Conservation (phyloP, 148 eudicot species). For the Cornus florida region DNA sequence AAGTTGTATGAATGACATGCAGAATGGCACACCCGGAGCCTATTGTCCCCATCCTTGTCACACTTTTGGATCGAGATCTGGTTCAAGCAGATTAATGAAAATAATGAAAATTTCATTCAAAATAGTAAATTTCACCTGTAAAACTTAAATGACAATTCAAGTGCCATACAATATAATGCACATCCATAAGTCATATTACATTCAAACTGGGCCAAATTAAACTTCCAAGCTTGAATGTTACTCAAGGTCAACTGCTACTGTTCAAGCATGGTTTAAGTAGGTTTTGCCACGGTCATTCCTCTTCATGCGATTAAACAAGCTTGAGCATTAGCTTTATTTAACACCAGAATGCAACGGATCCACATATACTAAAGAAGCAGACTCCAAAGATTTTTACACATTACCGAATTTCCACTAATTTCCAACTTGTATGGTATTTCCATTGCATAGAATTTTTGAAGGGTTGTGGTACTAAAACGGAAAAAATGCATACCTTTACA, state of each 20-base stretch:
- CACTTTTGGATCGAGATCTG: slow-evolving; percentile 97
- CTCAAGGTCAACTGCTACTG: background rate
- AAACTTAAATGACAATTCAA: background rate
- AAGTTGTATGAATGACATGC: slow-evolving; percentile 90
- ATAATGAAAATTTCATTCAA: background rate
- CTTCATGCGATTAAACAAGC: background rate
- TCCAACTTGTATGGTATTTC: too few relatives aligned
- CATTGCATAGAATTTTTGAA: background rate
- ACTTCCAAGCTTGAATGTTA: background rate
- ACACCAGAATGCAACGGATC: background rate
- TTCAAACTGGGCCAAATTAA: background rate
- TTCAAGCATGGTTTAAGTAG: background rate
- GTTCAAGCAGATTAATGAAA: background rate
- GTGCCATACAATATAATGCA: background rate
- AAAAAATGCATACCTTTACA: background rate
- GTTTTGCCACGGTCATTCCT: background rate
- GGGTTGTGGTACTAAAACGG: background rate
- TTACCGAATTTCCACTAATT: too few relatives aligned
- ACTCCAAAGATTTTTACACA: too few relatives aligned
- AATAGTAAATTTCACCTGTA: background rate
- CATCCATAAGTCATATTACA: background rate
- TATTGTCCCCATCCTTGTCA: slow-evolving; percentile 86
- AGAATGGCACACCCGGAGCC: slow-evolving; percentile 90
- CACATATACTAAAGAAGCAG: background rate
- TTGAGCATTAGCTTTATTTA: background rate